Conservation (phyloP, 805 yeast genomes). For the Priceomyces carsonii region DNA sequence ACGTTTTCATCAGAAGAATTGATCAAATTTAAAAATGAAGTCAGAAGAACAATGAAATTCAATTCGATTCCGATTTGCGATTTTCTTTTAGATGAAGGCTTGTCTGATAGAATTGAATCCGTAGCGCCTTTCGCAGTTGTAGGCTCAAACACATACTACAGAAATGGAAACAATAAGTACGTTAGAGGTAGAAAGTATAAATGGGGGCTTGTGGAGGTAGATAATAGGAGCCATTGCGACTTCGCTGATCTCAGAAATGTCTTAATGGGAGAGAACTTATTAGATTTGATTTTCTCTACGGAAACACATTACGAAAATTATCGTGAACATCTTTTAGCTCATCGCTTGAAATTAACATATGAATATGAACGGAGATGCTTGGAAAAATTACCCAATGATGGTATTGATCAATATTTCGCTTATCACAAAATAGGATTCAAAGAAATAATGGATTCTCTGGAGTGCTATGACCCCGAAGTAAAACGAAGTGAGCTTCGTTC, state of each 20-base stretch:
- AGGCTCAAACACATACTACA: conserved; percentile 52
- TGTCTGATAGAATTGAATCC: conserved; percentile 30
- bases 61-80: conserved; percentile 33
- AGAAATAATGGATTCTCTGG: conserved; percentile 38
- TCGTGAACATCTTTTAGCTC: conserved; percentile 57
- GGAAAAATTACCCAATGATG: conserved; percentile 7
- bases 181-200: conserved; percentile 76
- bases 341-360: conserved; percentile 36
- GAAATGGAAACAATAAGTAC: conserved; percentile 30
- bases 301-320: conserved; percentile 76
- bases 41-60: conserved; percentile 22
- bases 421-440: conserved; percentile 37
- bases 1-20: conserved; percentile 28
- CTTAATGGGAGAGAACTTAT: conserved; percentile 68
- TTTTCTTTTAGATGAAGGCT: conserved; percentile 28
- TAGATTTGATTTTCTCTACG: conserved; percentile 75
- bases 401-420: conserved; percentile 36
- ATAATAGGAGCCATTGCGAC: conserved; percentile 76
- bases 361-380: conserved; percentile 21
- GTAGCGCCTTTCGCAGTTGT: conserved; percentile 72
- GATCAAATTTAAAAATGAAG: conserved; percentile 20
- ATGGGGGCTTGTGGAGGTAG: conserved; percentile 90
- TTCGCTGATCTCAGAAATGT: conserved; percentile 63
- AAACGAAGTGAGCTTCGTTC: conserved; percentile 44
- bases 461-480: conserved; percentile 48